Base-by-base conservation (phyloP, 2,329 filamentous ascomycete species). In the Diaporthe amygdali region DNA sequence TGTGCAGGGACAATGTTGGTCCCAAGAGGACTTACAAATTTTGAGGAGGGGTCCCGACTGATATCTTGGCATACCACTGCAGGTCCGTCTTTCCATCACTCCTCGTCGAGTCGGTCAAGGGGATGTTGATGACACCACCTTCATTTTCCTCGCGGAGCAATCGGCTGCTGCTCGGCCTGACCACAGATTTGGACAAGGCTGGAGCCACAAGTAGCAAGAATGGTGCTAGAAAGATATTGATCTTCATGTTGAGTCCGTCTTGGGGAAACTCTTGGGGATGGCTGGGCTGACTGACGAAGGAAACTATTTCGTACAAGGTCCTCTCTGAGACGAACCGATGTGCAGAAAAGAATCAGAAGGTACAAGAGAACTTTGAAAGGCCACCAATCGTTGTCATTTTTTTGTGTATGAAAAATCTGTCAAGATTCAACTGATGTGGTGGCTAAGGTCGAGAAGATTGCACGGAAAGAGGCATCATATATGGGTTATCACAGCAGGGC, bases 51-150 rank as follows among this genome's bases (percentile, higher is more conserved):
- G 68, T 71, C 14, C 71, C 71, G 3, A 71, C 69, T 20, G 64
- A 64, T 9, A 72, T 32, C 8, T 69, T 71, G 6, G 64, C 55
- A 49, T 49, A 72, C 71, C 71, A 72, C 44, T 72, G 71, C 27
- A 72, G 32, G 47, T 72, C 69, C n/a, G 71, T 72, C 17, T 64
- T 27, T 2, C 56, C 56, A 41, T 37, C 30, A 46, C 69, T 72
- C 52, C 49, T 72, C 9, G 70, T 71, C 39, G 59, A 70, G 56
- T 69, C 64, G 25, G 71, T 71, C 34, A 72, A 30, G 2, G 71
- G 69, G 3, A 25, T 37, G 32, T 61, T 69, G 41, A 72, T 30
- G 20, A 46, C 34, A 30, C 34, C 27, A 20, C 17, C 32, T 5
- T 10, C 22, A 2, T 41, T 14, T 17, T 15, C 71, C 8, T 37